phyloP scores from a whole-genome alignment of 2,329 filamentous ascomycete genomes.

The Alternaria metachromatica region DNA sequence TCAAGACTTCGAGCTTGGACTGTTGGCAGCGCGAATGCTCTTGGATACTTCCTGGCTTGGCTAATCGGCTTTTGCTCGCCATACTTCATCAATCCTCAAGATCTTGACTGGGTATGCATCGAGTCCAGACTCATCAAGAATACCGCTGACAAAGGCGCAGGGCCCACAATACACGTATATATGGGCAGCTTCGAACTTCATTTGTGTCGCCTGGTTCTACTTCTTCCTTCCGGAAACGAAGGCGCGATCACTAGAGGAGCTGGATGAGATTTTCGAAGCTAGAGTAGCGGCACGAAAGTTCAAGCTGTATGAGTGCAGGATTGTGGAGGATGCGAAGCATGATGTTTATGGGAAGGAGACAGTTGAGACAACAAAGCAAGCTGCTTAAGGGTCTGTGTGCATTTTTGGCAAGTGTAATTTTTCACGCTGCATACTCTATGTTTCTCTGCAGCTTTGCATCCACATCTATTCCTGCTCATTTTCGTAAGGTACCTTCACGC shows the following conservation, averaged over 20 bases:
- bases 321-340: slow-evolving; percentile 27
- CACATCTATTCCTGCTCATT: background rate
- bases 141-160: slow-evolving; percentile 14
- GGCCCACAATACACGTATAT: slow-evolving; percentile 32
- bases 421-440: too few species aligned
- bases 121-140: too few species aligned
- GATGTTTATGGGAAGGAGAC: slow-evolving; percentile 15
- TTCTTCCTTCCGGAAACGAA: slow-evolving; percentile 64
- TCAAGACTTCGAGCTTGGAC: slow-evolving; percentile 47
- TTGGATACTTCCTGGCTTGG: slow-evolving; percentile 48
- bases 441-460: background rate
- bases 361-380: background rate
- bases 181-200: slow-evolving; percentile 43
- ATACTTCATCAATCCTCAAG: slow-evolving; percentile 50
- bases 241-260: slow-evolving; percentile 32
- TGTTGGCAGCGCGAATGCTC: slow-evolving; percentile 41
- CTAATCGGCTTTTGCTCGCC: slow-evolving; percentile 47
- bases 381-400: background rate
- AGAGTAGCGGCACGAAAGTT: slow-evolving; percentile 30
- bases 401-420: too few species aligned
- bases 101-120: slow-evolving; percentile 48
- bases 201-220: slow-evolving; percentile 63
- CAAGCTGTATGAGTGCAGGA: slow-evolving; percentile 27
- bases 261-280: slow-evolving; percentile 39
- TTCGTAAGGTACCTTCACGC: background rate